Base-by-base conservation (phyloP, 768 basidiomycete species). In the Podaxis pistillaris region DNA sequence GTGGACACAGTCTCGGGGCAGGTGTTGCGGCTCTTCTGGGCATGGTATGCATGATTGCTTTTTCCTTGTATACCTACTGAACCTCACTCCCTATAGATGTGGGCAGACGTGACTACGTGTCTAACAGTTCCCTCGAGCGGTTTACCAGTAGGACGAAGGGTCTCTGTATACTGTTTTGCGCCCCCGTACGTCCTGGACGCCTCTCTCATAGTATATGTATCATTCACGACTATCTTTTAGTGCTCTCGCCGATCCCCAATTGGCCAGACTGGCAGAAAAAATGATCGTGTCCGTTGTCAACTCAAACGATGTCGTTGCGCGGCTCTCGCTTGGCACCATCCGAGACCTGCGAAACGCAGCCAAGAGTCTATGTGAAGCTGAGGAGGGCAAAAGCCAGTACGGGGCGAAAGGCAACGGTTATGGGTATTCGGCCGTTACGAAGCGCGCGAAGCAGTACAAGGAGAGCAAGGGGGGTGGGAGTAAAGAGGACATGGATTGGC, bases 1-100 rank as follows among this genome's bases (percentile, higher is more conserved):
- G 88, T 66, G 93, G 93, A 30, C 93, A 94, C 70, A 91, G 89
- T 72, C 82, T 94, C 2, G 93, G 93, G 17, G 91, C 91, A 24
- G 93, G 91, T 1, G 90, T 94, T 2, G 91, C 89, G 40, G 83
- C 84, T 2, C 76, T 94, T 28, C 77, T 93, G 46, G 91, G 87
- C 49, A 74, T 94, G 75, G 90, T 89, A 66, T 71, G 85, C 73
- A 30, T 33, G 13, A 28, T 63, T 49, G 37, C 4, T 58, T 54
- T 47, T 36, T 53, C 19, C 26, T 37, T 30, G 54, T 28, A 17
- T 11, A 19, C 44, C 49, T 6, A 59, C 26, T 33, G 24, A 46
- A 46, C 15, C n/a, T n/a, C 19, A 54, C 26, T 19, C 30, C 26
- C 57, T 22, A n/a, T 64, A 93, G 91, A 89, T 90, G 84, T 94